Conservation (phyloP, 257 asterid species). For the Solanum peruvianum region DNA sequence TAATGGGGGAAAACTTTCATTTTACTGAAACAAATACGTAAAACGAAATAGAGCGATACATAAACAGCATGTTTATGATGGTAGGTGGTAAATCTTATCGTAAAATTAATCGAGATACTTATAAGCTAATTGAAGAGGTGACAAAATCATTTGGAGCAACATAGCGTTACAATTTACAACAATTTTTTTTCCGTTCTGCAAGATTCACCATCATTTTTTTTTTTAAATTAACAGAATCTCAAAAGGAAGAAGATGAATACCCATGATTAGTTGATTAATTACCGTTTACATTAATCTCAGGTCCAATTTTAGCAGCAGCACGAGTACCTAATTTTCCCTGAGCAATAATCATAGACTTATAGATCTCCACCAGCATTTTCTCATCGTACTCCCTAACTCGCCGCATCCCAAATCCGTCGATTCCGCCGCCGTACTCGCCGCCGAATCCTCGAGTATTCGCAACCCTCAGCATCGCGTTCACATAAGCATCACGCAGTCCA, state of each 20-base stretch:
- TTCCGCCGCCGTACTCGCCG: slow-evolving; percentile 14
- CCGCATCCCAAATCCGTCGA: slow-evolving; percentile 32
- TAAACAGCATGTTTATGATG: background rate
- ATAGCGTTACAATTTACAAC: background rate
- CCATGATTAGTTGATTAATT: background rate
- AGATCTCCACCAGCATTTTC: slow-evolving; percentile 28
- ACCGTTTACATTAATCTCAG: background rate
- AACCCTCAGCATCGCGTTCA: slow-evolving; percentile 19
- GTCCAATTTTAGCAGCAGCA: slow-evolving; percentile 12
- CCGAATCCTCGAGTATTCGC: slow-evolving; percentile 10
- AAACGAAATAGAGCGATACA: background rate
- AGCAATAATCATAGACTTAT: slow-evolving; percentile 18
- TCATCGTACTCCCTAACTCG: slow-evolving; percentile 37
- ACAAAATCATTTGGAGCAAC: background rate
- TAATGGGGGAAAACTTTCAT: too few relatives aligned
- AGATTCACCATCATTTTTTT: background rate
- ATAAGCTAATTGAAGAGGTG: background rate
- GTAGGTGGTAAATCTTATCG: too few relatives aligned
- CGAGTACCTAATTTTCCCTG: slow-evolving; percentile 38
- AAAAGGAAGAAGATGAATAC: background rate
- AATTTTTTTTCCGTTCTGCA: background rate
- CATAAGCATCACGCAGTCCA: slow-evolving; percentile 25
- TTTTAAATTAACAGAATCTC: background rate
- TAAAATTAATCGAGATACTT: background rate
- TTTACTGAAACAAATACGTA: too few relatives aligned